These are phyloP conservation scores for Fragosphaeria purpurea DNA, from an alignment of 2,329 filamentous ascomycete genomes.

Conservation along the genomic window DNA sequence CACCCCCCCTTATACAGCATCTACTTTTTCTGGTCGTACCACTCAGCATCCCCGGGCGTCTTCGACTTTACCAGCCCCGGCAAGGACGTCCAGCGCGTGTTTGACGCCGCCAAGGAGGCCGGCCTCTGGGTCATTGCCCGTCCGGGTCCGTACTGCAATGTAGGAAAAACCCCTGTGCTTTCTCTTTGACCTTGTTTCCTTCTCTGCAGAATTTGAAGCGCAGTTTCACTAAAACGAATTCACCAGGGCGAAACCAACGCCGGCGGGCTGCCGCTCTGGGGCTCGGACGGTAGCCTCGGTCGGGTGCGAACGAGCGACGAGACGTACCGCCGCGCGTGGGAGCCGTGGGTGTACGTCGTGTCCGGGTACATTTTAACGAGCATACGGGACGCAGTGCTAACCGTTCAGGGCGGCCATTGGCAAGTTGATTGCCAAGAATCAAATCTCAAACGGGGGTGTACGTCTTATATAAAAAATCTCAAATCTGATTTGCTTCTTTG, in stretches of 20 bases:
- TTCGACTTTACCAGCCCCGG: slow-evolving; percentile 49
- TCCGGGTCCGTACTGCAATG: slow-evolving; percentile 39
- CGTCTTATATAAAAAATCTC: background rate
- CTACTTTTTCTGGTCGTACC: slow-evolving; percentile 42
- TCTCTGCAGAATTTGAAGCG: too few species aligned
- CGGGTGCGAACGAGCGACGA: slow-evolving; percentile 51
- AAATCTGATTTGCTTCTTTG: too few species aligned
- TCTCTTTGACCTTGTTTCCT: too few species aligned
- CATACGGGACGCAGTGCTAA: slow-evolving; percentile 39
- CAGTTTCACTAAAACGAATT: too few species aligned
- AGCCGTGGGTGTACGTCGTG: slow-evolving; percentile 9
- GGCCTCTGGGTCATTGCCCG: slow-evolving; percentile 66
- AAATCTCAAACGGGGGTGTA: slow-evolving; percentile 69
- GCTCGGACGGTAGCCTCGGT: slow-evolving; percentile 53
- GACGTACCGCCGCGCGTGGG: slow-evolving; percentile 47
- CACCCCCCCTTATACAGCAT: slow-evolving; percentile 17
- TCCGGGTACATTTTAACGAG: background rate
- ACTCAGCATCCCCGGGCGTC: slow-evolving; percentile 60
- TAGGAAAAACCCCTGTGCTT: background rate
- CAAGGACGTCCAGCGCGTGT: slow-evolving; percentile 59
- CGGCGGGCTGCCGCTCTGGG: slow-evolving; percentile 73
- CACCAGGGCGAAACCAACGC: slow-evolving; percentile 67
- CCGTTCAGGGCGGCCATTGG: slow-evolving; percentile 37
- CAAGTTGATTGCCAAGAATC: slow-evolving; percentile 58
- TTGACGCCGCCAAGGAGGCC: slow-evolving; percentile 60